Percentiles rank a stretch among this genome's conserved stretches.
Conservation (phyloP, 2,329 filamentous ascomycete genomes). For the Aspergillus alliaceus region DNA sequence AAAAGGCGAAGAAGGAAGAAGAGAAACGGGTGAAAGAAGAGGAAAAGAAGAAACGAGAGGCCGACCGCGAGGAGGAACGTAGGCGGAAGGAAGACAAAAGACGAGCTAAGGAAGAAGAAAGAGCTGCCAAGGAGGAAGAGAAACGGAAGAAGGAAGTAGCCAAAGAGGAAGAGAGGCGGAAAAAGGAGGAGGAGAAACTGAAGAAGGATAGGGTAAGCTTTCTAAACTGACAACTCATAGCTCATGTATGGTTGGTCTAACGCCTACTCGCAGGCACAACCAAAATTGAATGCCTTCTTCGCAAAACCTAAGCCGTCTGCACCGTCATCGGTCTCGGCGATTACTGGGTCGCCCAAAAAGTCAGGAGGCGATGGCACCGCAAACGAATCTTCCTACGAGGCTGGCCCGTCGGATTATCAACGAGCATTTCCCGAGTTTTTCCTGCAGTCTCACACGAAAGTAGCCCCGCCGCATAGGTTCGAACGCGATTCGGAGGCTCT, state of each 20-base stretch:
- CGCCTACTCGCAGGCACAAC: constrained; percentile 46
- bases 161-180: constrained; percentile 46
- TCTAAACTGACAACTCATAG: neutral
- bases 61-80: constrained; percentile 31
- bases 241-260: constrained; percentile 14
- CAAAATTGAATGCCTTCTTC: constrained; percentile 53
- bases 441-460: constrained; percentile 67
- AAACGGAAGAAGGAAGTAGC: constrained; percentile 42
- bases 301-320: constrained; percentile 39
- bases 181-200: constrained; percentile 46
- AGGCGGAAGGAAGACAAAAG: constrained; percentile 37
- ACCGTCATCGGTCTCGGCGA: constrained; percentile 20
- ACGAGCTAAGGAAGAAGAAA: constrained; percentile 48
- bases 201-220: constrained; percentile 46
- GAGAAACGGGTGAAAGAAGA: constrained; percentile 43
- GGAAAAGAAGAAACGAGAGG: constrained; percentile 42
- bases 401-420: constrained; percentile 57
- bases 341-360: constrained; percentile 32
- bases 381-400: constrained; percentile 17
- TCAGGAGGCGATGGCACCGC: constrained; percentile 8
- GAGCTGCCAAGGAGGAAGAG: constrained; percentile 49
- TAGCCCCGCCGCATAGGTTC: constrained; percentile 61
- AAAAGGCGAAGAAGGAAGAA: constrained; percentile 21
- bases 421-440: constrained; percentile 80
- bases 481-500: constrained; percentile 59